These are phyloP conservation scores for Pichia sp. DNA, from an alignment of 1,139 yeast genomes.

Conservation along the genomic window DNA sequence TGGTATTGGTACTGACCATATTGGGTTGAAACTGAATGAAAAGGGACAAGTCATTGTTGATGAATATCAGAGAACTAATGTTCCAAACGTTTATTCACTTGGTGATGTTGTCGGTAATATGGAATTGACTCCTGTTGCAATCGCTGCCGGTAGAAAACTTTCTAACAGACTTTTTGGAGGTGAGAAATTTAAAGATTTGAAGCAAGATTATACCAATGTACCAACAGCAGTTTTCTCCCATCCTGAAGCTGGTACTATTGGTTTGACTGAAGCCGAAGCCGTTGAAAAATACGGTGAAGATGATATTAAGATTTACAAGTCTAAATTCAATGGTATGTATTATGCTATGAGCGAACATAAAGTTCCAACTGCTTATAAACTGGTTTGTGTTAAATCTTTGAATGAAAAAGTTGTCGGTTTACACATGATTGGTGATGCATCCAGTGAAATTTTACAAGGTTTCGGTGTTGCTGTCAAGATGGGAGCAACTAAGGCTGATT, in stretches of 20 bases:
- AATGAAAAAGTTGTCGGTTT: slow-evolving; percentile 93
- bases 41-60: slow-evolving; percentile 62
- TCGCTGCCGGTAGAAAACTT: slow-evolving; percentile 94
- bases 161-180: slow-evolving; percentile 90
- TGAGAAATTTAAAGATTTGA: slow-evolving; percentile 51
- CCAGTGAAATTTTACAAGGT: slow-evolving; percentile 93
- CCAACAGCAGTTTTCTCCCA: slow-evolving; percentile 94
- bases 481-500: slow-evolving; percentile 97
- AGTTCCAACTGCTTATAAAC: slow-evolving; percentile 81
- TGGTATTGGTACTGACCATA: slow-evolving; percentile 67
- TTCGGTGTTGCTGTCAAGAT: slow-evolving; percentile 95
- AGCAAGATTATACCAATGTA: slow-evolving; percentile 75
- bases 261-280: slow-evolving; percentile 75
- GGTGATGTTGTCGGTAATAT: slow-evolving; percentile 93
- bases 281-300: slow-evolving; percentile 70
- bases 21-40: slow-evolving; percentile 58
- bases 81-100: slow-evolving; percentile 66
- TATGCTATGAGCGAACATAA: slow-evolving; percentile 84
- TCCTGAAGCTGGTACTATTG: slow-evolving; percentile 95
- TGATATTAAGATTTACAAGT: slow-evolving; percentile 70
- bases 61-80: slow-evolving; percentile 77
- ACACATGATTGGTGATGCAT: slow-evolving; percentile 83
- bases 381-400: slow-evolving; percentile 59
- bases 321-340: slow-evolving; percentile 87
- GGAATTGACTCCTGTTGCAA: slow-evolving; percentile 96